Base-by-base conservation (phyloP, 2,329 filamentous ascomycete species). In the Ilyonectria robusta region DNA sequence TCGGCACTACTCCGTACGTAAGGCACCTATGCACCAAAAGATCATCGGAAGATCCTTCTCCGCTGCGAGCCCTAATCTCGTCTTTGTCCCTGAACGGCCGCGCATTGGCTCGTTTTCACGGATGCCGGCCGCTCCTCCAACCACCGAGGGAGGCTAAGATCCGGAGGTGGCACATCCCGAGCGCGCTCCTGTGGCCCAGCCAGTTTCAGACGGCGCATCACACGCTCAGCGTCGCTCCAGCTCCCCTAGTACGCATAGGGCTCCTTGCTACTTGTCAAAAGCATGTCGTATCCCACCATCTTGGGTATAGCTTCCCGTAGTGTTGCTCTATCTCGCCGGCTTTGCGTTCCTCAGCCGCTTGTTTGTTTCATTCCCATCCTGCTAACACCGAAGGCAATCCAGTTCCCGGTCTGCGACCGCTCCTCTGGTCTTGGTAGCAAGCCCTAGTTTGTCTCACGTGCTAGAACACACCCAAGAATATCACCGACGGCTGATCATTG, bases 141-240 rank as follows among this genome's bases (percentile, higher is more conserved):
- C 62, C 54, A 40, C 55, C 54, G 67, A 19, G 31, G 47, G 47
- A 66, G 63, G 50, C 72, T 74, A 76, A 66, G 60, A 72, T 66
- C 70, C 78, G 77, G 78, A 79, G 76, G 60, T 77, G 76, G 69
- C 75, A 68, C 70, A 56, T 78, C 71, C 78, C 78, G 73, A 75
- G 76, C 73, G 71, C 58, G 65, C 65, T 70, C 68, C 69, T 60
- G 63, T 51, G 65, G 56, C 54, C 70, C 60, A 73, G 35, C 65
- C 68, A 63, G 76, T 77, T 75, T 78, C 76, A 77, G 73, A 72
- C 70, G 53, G 61, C 60, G 65, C 60, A 73, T 50, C 47, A 65
- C 47, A 59, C 57, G 40, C 33, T 61, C 50, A 21, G 59, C 53
- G 59, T 67, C 65, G 67, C 72, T 71, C 67, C 1, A 62, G 55